Evolutionary conservation across 331 rosid genomes (phyloP).

Genomic region (Ulmus americana): DNA sequence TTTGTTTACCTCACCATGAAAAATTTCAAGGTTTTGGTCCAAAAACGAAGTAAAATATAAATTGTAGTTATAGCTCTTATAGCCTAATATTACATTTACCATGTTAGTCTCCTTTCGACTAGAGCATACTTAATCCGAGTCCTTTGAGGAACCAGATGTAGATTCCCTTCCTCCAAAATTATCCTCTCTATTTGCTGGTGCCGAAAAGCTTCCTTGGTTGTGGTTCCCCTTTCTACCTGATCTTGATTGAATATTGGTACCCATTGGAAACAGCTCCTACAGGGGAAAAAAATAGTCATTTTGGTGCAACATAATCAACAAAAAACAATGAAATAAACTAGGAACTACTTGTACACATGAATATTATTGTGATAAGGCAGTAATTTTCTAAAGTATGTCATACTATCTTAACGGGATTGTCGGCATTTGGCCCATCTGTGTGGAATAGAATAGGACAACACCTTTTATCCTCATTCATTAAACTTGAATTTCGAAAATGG

Average conservation of each 20-base stretch:
- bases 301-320: background rate
- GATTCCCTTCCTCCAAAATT: constrained; percentile 39
- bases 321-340: background rate
- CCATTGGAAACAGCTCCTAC: constrained; percentile 91
- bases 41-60: constrained; percentile 37
- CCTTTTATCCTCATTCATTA: too few relatives aligned
- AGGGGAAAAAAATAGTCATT: too few relatives aligned
- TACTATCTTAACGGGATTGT: constrained; percentile 57
- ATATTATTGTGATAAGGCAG: background rate
- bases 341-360: background rate
- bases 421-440: too few relatives aligned
- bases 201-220: constrained; percentile 44
- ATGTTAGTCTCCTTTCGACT: constrained; percentile 39
- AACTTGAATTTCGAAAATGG: too few relatives aligned
- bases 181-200: constrained; percentile 49
- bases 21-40: constrained; percentile 33
- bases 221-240: constrained; percentile 61
- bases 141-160: constrained; percentile 13
- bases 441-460: too few relatives aligned
- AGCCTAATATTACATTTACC: constrained; percentile 21
- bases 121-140: constrained; percentile 34
- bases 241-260: constrained; percentile 53
- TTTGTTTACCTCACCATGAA: constrained; percentile 33
- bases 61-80: constrained; percentile 27
- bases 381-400: background rate